phyloP scores from a whole-genome alignment of 2,329 filamentous ascomycete species.

The Diaporthe citrichinensis region DNA sequence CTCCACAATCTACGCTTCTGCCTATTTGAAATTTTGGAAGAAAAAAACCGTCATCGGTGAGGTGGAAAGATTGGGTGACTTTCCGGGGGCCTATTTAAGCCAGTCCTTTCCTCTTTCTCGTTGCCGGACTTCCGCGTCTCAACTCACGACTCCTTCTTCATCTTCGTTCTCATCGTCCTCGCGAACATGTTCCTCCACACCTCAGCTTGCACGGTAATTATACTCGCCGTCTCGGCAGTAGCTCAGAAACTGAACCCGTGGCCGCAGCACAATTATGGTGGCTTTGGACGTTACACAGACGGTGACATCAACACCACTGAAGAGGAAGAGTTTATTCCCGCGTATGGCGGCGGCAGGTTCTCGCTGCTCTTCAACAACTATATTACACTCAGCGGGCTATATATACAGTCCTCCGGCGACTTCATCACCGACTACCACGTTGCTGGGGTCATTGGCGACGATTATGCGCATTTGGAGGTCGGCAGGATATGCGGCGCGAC shows the following conservation, averaged over 20 bases:
- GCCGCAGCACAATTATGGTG: neutral
- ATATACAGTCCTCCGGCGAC: neutral
- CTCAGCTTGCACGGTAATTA: neutral
- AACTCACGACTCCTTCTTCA: neutral
- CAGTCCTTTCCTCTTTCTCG: neutral
- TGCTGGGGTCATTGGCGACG: neutral
- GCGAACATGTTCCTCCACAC: neutral
- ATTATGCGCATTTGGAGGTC: neutral
- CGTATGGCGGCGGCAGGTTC: neutral
- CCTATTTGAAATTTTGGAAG: neutral
- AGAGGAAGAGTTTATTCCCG: neutral
- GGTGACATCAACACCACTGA: constrained; percentile 4
- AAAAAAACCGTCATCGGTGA: neutral
- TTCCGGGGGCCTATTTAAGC: neutral
- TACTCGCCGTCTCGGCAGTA: neutral
- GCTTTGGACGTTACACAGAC: neutral
- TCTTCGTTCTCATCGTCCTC: neutral
- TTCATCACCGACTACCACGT: neutral
- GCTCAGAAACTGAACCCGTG: constrained; percentile 10
- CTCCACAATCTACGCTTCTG: neutral
- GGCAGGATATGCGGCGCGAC: constrained; percentile 16
- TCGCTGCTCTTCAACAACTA: neutral
- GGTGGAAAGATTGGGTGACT: neutral
- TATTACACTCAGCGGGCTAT: neutral
- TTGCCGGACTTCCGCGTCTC: neutral